Base-by-base conservation (phyloP, 208 protist genomes). In the Acanthamoeba polyphaga region DNA sequence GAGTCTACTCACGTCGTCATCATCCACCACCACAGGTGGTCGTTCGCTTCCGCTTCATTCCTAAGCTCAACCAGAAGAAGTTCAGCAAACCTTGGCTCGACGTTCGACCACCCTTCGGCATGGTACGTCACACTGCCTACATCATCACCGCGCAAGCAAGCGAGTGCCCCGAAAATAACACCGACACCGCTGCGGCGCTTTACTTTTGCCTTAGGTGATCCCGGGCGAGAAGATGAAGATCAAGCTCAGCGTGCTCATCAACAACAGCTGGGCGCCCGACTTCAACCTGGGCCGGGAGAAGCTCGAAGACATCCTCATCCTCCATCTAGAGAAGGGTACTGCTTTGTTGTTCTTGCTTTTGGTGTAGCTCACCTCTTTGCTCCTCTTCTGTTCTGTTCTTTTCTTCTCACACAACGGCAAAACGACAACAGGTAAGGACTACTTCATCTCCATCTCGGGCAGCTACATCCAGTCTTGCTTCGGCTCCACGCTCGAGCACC, bases 271-370 rank as follows among this genome's bases (percentile, higher is more conserved):
- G 12, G 95, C 95, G 8, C 32, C 68, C 15, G 53, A 62, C 24
- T 84, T 98, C 38, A 97, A 98, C 87, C 17, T 96, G 1, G 49
- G 49, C 32, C 27, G 66, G 34, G 96, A 97, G 34, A 53, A 64
- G 27, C 74, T 97, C 38, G 95, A 97, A 22, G 97, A 98, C 64
- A 98, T 97, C 38, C 95, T 98, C 22, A 96, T 98, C 60, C 55
- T 98, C 34, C 96, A 97, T 72, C 74, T 98, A 0, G 96, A 98
- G 53, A 98, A 98, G 76, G 96, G 96, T 70, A 96, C n/a, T 13
- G 8, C 0, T 27, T 29, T 70, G 68, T 12, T 34, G 1, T 70
- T 70, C 13, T 70, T 55, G 12, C 55, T 24, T 15, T 51, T 51
- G 49, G 1, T 51, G 13, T 49, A 12, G 2, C 0, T 49, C 46